Base-by-base conservation (phyloP, 345 rosid species). In the Cochlearia excelsa region DNA sequence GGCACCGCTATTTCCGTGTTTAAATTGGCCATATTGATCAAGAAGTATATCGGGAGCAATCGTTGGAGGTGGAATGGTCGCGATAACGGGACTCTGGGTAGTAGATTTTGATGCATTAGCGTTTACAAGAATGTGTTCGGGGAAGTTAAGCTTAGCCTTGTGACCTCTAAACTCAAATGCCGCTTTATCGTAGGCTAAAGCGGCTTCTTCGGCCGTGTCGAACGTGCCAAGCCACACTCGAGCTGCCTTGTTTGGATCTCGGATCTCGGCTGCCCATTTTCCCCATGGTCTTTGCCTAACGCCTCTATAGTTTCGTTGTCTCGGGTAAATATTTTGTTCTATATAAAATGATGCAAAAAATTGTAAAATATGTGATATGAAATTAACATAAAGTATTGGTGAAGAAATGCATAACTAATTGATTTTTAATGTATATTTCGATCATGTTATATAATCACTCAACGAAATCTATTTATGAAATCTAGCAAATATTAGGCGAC, bases 141-240 rank as follows among this genome's bases (percentile, higher is more conserved):
- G 71, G 75, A 71, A 71, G 57, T 71, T 71, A 54, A 64, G 66
- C 53, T 71, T 71, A 5, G 75, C 70, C 51, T 71, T 71, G 30
- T 71, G 61, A 40, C 75, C 70, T 59, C 75, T 59, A 60, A 65
- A 64, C 41, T 59, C 66, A 58, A 57, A 53, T 11, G 75, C 75
- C 40, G 70, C 75, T 58, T 49, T 59, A 44, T 71, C 75, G 49
- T 71, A 71, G 5, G 75, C 75, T 47, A 53, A 46, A n/a, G 75
- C 75, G 1, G 40, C 40, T 37, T 37, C 40, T 37, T 37, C 40
- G 5, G 40, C 40, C 7, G 40, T 37, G 40, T 64, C 56, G 10
- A 71, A 71, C 11, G 75, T 72, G 4, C 76, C 76, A 4, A 72
- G 67, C 76, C 72, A 72, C 8, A 72, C 72, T 2, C 76, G 57